These are phyloP conservation scores for Epichloe bromicola DNA, from an alignment of 2,329 filamentous ascomycete genomes.

Conservation along the genomic window DNA sequence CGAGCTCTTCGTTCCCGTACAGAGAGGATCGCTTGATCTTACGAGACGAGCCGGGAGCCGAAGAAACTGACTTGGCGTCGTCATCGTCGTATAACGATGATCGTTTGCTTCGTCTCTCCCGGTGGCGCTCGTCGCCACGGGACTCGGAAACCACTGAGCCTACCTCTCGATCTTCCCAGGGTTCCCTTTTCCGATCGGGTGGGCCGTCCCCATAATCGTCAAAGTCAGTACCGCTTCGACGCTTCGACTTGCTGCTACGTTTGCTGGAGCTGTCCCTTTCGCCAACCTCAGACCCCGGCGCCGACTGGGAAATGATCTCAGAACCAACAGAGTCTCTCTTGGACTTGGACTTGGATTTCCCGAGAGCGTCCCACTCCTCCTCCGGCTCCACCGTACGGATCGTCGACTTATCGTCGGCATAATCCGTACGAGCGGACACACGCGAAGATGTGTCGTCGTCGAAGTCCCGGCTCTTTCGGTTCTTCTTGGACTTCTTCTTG, in stretches of 20 bases:
- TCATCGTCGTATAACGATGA: slow-evolving; percentile 25
- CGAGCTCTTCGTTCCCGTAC: slow-evolving; percentile 33
- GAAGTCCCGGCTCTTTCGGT: slow-evolving; percentile 16
- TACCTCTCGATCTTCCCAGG: slow-evolving; percentile 32
- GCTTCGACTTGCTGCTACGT: slow-evolving; percentile 27
- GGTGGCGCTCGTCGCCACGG: slow-evolving; percentile 18
- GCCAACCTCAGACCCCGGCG: slow-evolving; percentile 25
- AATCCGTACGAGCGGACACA: slow-evolving; percentile 18
- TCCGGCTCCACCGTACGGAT: slow-evolving; percentile 9
- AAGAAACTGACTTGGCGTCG: slow-evolving; percentile 30
- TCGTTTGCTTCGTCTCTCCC: slow-evolving; percentile 19
- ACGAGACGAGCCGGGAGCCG: slow-evolving; percentile 6
- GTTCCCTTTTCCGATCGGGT: slow-evolving; percentile 25
- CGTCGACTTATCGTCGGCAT: slow-evolving; percentile 15
- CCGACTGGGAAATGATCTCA: slow-evolving; percentile 21
- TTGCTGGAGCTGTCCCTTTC: slow-evolving; percentile 21
- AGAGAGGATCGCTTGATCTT: slow-evolving; percentile 17
- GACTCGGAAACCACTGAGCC: slow-evolving; percentile 37
- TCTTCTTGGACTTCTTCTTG: slow-evolving; percentile 16
- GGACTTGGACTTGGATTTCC: slow-evolving; percentile 20
- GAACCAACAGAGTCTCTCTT: slow-evolving; percentile 19
- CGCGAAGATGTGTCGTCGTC: slow-evolving; percentile 14
- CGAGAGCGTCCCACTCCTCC: slow-evolving; percentile 24
- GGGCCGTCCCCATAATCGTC: slow-evolving; percentile 22
- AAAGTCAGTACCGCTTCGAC: slow-evolving; percentile 21